Evolutionary conservation across 345 rosid genomes (phyloP), one percentile per base, ranked within the genome.

Genomic region (Iberis pinnata): DNA sequence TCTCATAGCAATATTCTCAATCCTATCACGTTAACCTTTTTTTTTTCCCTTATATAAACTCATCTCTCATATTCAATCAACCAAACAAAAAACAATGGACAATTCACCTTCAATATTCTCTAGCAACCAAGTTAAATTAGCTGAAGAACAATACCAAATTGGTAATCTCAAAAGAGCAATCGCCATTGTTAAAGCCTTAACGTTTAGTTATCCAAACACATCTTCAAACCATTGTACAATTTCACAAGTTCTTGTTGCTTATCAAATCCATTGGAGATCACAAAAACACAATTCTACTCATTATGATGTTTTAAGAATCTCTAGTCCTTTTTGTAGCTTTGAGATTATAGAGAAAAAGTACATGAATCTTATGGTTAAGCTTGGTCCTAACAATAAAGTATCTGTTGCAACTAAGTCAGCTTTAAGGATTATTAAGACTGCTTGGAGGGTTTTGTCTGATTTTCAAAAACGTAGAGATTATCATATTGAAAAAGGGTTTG

Each of bases 171-270:
- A n/a, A n/a, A n/a, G n/a, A n/a, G n/a, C n/a, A n/a, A n/a, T n/a
- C n/a, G n/a, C n/a, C n/a, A n/a, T n/a, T n/a, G n/a, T n/a, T n/a
- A n/a, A n/a, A n/a, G n/a, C n/a, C n/a, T n/a, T n/a, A n/a, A n/a
- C n/a, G n/a, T n/a, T n/a, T n/a, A n/a, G n/a, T 27, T 18, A 7
- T 4, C 26, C 48, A 41, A 55, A 55, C 60, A 16, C 60, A 26
- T 55, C 47, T 16, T 11, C 2, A 0, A 54, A 54, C 9, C 59
- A 54, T 3, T 31, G 10, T 43, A 32, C n/a, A 40, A n/a, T 43
- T 15, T 43, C 50, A 4, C 51, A 56, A 18, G 16, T 22, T 43
- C 32, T 20, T 2, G 7, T 31, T 10, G 61, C 61, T 1, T 45
- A 56, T 44, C 1, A 18, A 43, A 33, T 56, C 11, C 51, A 56